These are phyloP conservation scores for Stemphylium vesicarium DNA, from an alignment of 2,329 filamentous ascomycete species.

Conservation along the genomic window DNA sequence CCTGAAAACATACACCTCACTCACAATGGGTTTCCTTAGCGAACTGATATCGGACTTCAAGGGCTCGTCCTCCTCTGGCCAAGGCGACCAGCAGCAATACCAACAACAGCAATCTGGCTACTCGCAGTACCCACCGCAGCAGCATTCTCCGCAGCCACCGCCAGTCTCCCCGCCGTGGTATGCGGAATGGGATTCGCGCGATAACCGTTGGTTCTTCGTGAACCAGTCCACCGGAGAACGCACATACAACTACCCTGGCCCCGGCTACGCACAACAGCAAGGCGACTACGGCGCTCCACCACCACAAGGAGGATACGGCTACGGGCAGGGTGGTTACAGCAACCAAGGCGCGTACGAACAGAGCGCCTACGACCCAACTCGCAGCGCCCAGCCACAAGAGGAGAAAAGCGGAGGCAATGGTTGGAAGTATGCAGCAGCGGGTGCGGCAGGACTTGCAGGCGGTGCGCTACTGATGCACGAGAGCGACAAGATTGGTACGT, in stretches of 20 bases:
- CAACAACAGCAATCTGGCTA: slow-evolving; percentile 6
- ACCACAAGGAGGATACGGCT: slow-evolving; percentile 16
- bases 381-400: slow-evolving; percentile 21
- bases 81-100: background rate
- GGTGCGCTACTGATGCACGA: slow-evolving; percentile 38
- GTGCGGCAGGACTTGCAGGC: slow-evolving; percentile 31
- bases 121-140: slow-evolving; percentile 11
- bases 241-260: slow-evolving; percentile 31
- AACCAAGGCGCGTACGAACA: slow-evolving; percentile 26
- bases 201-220: slow-evolving; percentile 34
- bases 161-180: slow-evolving; percentile 36
- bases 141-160: slow-evolving; percentile 25
- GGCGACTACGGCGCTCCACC: slow-evolving; percentile 21
- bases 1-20: background rate
- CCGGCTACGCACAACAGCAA: slow-evolving; percentile 30
- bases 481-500: slow-evolving; percentile 32
- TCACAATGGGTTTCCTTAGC: slow-evolving; percentile 30
- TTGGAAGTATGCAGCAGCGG: slow-evolving; percentile 37
- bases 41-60: slow-evolving; percentile 28
- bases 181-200: slow-evolving; percentile 31
- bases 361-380: slow-evolving; percentile 23
- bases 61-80: slow-evolving; percentile 1
- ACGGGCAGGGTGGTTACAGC: slow-evolving; percentile 21
- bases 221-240: slow-evolving; percentile 35
- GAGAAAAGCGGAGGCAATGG: slow-evolving; percentile 30